Evolutionary conservation across 148 eudicot species (phyloP), one percentile per base, ranked within the genome.

Genomic region (Amaranthus palmeri): DNA sequence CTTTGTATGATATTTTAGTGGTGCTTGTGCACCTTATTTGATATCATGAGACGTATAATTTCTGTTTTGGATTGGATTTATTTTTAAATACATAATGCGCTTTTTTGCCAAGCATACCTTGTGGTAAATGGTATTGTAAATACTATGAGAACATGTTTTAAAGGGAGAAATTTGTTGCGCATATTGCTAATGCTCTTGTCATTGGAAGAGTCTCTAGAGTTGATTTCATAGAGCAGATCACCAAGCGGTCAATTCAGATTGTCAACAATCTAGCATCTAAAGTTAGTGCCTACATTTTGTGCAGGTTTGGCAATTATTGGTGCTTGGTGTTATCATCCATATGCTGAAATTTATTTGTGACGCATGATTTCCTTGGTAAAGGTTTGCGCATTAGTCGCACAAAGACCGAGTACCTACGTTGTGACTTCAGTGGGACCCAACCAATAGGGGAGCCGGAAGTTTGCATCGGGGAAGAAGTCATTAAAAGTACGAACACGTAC

Each of bases 51-150:
- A 51, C 52, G 69, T 73, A 42, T 61, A 72, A 54, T 72, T n/a
- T 6, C 46, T 57, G 41, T 18, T 41, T 17, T 57, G 3, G 7
- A 57, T 57, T 57, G n/a, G n/a, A n/a, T n/a, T n/a, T 7, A 45
- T 41, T 71, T 68, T 43, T 63, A 12, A 52, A 18, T 82, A 87
- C 92, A 93, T 97, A 89, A 74, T 93, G 98, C 82, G 91, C 96
- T 58, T 93, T 96, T 54, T 79, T 90, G 64, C 73, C 80, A 11
- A 77, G 79, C 69, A 72, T 87, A 71, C 98, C 97, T 55, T 85
- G 81, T 72, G 97, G 96, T 72, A 91, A 86, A 85, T 93, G 98
- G 98, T 91, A 78, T 74, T 93, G 98, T 66, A 77, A 85, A 50
- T 93, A 88, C 74, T 93, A 97, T 69, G 78, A 83, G 74, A 89